Evolutionary conservation across 148 eudicot genomes (phyloP).

Genomic region (Limonium bicolor): DNA sequence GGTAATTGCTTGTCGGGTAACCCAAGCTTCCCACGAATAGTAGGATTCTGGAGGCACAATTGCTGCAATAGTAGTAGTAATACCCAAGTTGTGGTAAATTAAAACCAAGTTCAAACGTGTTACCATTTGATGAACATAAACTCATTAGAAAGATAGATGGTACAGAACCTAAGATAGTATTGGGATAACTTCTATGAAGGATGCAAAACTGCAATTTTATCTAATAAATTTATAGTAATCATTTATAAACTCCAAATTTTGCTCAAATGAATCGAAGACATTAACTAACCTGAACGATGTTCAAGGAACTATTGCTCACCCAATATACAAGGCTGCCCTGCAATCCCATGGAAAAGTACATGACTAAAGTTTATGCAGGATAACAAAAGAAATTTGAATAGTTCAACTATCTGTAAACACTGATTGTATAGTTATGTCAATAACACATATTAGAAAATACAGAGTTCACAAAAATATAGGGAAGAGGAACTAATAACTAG

Average conservation of each 20-base stretch:
- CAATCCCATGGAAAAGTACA: slow-evolving; percentile 7
- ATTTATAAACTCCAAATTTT: background rate
- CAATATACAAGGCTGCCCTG: slow-evolving; percentile 85
- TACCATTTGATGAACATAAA: background rate
- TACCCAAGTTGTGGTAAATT: background rate
- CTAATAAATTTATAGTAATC: no score
- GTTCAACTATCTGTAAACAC: no score
- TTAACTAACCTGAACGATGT: slow-evolving; percentile 53
- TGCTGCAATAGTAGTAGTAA: slow-evolving; percentile 30
- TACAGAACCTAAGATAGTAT: background rate
- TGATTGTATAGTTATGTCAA: no score
- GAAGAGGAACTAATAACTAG: no score
- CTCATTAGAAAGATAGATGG: background rate
- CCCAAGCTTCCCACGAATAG: slow-evolving; percentile 47
- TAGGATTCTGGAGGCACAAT: slow-evolving; percentile 37
- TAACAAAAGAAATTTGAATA: no score
- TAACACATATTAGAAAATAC: no score
- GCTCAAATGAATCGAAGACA: background rate
- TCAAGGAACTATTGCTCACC: slow-evolving; percentile 48
- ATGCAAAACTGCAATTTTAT: no score
- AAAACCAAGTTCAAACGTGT: background rate
- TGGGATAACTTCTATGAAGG: no score
- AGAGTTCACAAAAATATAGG: no score
- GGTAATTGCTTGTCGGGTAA: slow-evolving; percentile 25
- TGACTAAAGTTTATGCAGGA: background rate